Base-by-base conservation (phyloP, 2,329 filamentous ascomycete genomes). In the Diaporthe eres region DNA sequence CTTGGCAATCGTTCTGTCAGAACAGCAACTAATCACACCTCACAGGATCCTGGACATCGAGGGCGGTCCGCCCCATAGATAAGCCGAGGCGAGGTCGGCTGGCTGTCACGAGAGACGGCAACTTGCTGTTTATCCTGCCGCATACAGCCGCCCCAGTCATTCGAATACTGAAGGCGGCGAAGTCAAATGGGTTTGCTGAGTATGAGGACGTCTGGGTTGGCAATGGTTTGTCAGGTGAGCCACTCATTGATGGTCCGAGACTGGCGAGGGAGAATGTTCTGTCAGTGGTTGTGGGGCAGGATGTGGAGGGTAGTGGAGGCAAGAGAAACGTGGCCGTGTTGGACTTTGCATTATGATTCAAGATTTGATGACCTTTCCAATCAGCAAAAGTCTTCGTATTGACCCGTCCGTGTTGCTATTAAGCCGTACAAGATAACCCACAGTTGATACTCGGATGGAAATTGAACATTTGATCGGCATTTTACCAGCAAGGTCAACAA, bases 121-220 rank as follows among this genome's bases (percentile, higher is more conserved):
- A 85, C 72, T 74, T 87, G 7, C 84, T 84, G 57, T 78, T 85
- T 19, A 78, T 87, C 25, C 80, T 87, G 7, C 85, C 85, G 0
- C 81, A 84, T 25, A 79, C 82, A n/a, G 75, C 76, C 6, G 76
- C 78, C 4, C 77, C 80, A 0, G 77, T 77, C 7, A 76, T 87
- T 58, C 80, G 74, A 19, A 82, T 86, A 22, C 71, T 85, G n/a
- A 81, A 77, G 60, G 81, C 84, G 12, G 77, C 81, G 0, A 82
- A 79, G 49, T 75, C 63, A 3, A 79, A 77, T 12, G 77, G 65
- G 0, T 87, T 84, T 55, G 65, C 80, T 8, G 79, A 78, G 9
- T 86, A 85, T 75, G 81, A 82, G 55, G 77, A 82, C 31, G 80
- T 85, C 4, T 86, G 85, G 85, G 79, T 60, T n/a, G 80, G 81